Evolutionary conservation across 495 filamentous ascomycete genomes (phyloP), one percentile per base, ranked within the genome.

Genomic region (Jackrogersella multiformis): DNA sequence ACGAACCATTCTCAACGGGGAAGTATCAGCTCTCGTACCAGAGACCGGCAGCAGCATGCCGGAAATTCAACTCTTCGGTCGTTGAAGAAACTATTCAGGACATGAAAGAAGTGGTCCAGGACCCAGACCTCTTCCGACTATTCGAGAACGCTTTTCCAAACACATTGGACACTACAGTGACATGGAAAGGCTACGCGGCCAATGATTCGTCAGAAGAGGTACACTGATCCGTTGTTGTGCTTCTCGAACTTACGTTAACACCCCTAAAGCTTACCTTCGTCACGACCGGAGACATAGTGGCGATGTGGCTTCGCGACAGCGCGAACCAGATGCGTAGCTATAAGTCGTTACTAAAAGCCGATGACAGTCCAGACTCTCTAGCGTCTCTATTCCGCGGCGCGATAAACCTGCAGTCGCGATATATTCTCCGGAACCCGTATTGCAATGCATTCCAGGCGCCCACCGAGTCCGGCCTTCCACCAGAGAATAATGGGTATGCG

Each of bases 241-340:
- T 82, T 39, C 80, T 80, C 5, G 78, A 79, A 26, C 78, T 81
- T 63, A 83, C 80, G 66, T 69, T 74, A 68, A 75, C 38, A 30
- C 21, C 16, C 10, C 28, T 49, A n/a, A 61, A 82, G 55, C 77
- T 84, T 26, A 76, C 81, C 44, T 83, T 84, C 55, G 59, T 83
- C 56, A 77, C 78, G 38, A 83, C 80, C 1, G 80, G 80, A 23
- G 92, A 97, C 74, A 96, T 97, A 76, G 68, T 72, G 21, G 88
- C 88, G 49, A 89, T 90, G 87, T 90, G 89, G 88, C 78, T 91
- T 44, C 81, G 88, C 24, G 89, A 90, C 69, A 87, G 83, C 23
- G 83, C 88, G 28, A 90, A 90, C 71, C 88, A 90, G 70, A 75
- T 91, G 69, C 84, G 88, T 57, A 84, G 82, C 28, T 91, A 90